Conservation (phyloP, 2,329 filamentous ascomycete genomes). For the Arthroderma sp. region DNA sequence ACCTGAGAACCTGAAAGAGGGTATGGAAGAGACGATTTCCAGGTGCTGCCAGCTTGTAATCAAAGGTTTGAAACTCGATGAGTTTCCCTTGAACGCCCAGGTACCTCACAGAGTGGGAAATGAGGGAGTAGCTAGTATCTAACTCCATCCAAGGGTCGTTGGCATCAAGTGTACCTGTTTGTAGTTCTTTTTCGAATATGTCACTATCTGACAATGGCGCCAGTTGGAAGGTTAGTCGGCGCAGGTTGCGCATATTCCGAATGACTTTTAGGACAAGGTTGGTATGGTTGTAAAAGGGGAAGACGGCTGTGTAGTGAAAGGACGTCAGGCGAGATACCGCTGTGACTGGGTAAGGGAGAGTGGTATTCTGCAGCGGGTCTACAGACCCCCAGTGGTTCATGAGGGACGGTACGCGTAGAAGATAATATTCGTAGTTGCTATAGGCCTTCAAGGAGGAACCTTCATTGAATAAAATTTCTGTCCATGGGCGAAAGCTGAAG, state of each 20-base stretch:
- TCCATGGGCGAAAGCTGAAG: constrained; percentile 52
- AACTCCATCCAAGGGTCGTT: constrained; percentile 43
- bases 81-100: constrained; percentile 13
- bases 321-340: constrained; percentile 32
- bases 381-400: constrained; percentile 34
- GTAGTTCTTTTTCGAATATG: constrained; percentile 26
- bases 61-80: constrained; percentile 18
- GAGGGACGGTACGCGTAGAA: constrained; percentile 50
- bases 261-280: constrained; percentile 33
- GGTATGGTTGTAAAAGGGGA: constrained; percentile 52
- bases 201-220: constrained; percentile 27
- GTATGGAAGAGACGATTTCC: constrained; percentile 16
- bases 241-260: constrained; percentile 37
- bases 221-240: constrained; percentile 43
- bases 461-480: constrained; percentile 55
- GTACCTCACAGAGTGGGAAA: constrained; percentile 26
- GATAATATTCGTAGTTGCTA: constrained; percentile 57
- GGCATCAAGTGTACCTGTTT: constrained; percentile 25
- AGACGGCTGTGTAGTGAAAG: constrained; percentile 51
- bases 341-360: constrained; percentile 26
- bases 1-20: constrained; percentile 14
- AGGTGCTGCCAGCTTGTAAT: constrained; percentile 21
- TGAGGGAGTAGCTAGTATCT: constrained; percentile 36
- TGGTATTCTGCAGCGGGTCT: constrained; percentile 8
- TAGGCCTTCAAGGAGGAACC: constrained; percentile 61